Conservation (phyloP, 192 early-diverging fungal species). For the Oehlia diaphana region DNA sequence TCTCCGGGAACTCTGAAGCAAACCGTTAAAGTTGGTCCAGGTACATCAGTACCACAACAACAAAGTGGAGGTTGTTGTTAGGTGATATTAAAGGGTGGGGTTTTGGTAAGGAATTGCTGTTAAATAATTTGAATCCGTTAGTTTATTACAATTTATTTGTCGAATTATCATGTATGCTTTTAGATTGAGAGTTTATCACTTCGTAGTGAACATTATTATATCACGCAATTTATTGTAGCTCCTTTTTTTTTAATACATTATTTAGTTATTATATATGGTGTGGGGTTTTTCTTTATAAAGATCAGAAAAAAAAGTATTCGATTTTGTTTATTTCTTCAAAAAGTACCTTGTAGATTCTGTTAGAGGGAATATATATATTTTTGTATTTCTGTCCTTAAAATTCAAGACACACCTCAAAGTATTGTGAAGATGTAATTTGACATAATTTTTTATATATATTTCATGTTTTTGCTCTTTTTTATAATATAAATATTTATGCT, state of each 20-base stretch:
- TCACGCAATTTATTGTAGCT: neutral
- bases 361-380: neutral
- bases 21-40: conserved; percentile 54
- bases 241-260: neutral
- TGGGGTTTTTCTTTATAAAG: neutral
- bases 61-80: conserved; percentile 53
- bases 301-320: neutral
- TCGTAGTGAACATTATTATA: neutral
- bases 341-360: neutral
- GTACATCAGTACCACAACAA: conserved; percentile 50
- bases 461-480: no score
- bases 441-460: neutral
- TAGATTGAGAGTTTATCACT: neutral
- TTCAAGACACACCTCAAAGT: neutral
- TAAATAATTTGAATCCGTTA: neutral
- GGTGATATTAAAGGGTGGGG: neutral
- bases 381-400: neutral
- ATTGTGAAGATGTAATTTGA: neutral
- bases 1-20: conserved; percentile 46
- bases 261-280: neutral
- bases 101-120: neutral
- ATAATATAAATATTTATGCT: no score
- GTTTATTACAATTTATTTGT: neutral
- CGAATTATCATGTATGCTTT: neutral
- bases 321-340: no score